These are phyloP conservation scores for Suillus bovinus DNA, from an alignment of 768 basidiomycete species.

Conservation along the genomic window DNA sequence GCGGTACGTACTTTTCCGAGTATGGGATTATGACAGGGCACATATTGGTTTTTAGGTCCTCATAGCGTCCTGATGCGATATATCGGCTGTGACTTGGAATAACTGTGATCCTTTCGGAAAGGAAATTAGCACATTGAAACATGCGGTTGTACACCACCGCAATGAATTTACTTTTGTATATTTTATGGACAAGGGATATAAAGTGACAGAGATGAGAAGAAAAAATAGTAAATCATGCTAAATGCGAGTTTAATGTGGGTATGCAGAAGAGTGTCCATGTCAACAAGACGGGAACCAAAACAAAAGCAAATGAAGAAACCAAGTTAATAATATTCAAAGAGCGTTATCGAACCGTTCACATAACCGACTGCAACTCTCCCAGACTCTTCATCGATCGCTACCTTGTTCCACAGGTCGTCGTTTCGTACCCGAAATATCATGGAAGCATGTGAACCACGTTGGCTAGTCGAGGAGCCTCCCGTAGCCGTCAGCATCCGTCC, in stretches of 20 bases:
- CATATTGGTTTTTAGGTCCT: conserved; percentile 43
- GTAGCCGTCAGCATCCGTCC: conserved; percentile 29
- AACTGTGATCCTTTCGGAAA: too few relatives aligned
- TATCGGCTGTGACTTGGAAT: background rate
- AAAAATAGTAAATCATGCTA: background rate
- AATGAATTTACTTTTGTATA: background rate
- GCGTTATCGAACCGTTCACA: conserved; percentile 45
- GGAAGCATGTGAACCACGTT: conserved; percentile 9
- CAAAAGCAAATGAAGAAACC: background rate
- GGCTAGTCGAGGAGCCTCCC: background rate
- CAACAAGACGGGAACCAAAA: background rate
- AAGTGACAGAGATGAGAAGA: background rate
- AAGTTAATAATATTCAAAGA: conserved; percentile 49
- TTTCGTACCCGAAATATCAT: conserved; percentile 48
- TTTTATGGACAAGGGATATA: background rate
- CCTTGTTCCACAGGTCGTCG: conserved; percentile 48
- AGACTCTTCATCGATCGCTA: conserved; percentile 41
- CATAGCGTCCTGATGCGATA: conserved; percentile 41
- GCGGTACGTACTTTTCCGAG: conserved; percentile 54
- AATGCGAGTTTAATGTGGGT: background rate
- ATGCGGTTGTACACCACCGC: background rate
- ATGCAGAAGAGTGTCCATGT: background rate
- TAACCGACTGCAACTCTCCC: conserved; percentile 38
- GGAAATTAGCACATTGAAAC: background rate
- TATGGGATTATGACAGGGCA: conserved; percentile 1